Percentiles rank a stretch among this genome's conserved stretches.
phyloP scores from a whole-genome alignment of 805 yeast species.

The Sugiyamaella americana region DNA sequence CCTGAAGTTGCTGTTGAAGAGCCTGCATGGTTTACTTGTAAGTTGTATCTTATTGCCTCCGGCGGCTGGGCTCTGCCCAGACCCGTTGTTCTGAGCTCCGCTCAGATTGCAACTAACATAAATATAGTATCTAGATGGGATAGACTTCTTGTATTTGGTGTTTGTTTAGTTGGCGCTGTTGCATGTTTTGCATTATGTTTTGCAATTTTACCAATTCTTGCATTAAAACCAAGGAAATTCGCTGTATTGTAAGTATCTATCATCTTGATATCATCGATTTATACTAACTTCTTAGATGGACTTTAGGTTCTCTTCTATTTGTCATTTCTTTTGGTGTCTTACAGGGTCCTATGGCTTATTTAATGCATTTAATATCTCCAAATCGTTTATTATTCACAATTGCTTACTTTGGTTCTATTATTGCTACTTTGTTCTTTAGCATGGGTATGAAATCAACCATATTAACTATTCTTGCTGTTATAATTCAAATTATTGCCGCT shows the following conservation, averaged over 20 bases:
- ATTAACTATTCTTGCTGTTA: slow-evolving; percentile 67
- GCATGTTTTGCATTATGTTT: slow-evolving; percentile 79
- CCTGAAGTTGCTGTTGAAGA: slow-evolving; percentile 30
- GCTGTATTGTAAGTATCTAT: slow-evolving; percentile 40
- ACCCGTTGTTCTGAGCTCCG: too few species aligned
- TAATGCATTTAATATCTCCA: slow-evolving; percentile 64
- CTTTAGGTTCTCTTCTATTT: slow-evolving; percentile 82
- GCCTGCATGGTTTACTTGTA: slow-evolving; percentile 34
- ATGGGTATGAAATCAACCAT: slow-evolving; percentile 65
- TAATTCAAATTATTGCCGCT: slow-evolving; percentile 79
- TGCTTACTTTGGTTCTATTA: slow-evolving; percentile 74
- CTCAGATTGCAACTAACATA: not conserved
- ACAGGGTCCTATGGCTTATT: slow-evolving; percentile 85
- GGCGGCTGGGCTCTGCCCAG: too few species aligned
- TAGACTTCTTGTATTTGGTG: slow-evolving; percentile 66
- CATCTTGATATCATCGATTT: slow-evolving; percentile 1
- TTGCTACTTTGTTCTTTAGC: slow-evolving; percentile 73
- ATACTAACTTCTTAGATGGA: slow-evolving; percentile 45
- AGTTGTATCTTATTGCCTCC: not conserved
- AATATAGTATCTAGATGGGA: slow-evolving; percentile 59
- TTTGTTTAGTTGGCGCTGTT: slow-evolving; percentile 69
- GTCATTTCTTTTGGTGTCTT: slow-evolving; percentile 83
- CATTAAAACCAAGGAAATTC: slow-evolving; percentile 84
- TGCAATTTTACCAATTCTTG: slow-evolving; percentile 80
- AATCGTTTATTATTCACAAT: slow-evolving; percentile 74